These are phyloP conservation scores for Pythium myriotylum DNA, from an alignment of 352 stramenopile species.

Conservation along the genomic window DNA sequence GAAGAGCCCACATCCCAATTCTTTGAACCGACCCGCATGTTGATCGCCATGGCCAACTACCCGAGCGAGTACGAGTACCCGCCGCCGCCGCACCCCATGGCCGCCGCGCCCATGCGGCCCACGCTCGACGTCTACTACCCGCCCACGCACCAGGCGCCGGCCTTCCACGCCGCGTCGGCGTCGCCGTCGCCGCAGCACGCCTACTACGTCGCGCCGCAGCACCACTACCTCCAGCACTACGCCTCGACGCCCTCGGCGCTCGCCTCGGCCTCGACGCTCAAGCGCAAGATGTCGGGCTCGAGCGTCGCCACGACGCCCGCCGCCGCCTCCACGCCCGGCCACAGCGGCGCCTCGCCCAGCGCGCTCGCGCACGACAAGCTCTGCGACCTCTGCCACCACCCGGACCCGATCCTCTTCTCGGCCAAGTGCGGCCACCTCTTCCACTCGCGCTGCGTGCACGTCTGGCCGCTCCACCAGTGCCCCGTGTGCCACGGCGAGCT, in stretches of 20 bases:
- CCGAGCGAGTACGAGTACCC: conserved; percentile 30
- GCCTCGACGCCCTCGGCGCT: conserved; percentile 30
- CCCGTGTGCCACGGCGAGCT: conserved; percentile 61
- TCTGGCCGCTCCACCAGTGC: conserved; percentile 71
- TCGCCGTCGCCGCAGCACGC: conserved; percentile 25
- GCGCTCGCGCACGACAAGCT: conserved; percentile 39
- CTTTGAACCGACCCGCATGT: background rate
- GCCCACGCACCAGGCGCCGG: conserved; percentile 27
- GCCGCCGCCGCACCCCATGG: background rate
- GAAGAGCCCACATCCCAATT: no score
- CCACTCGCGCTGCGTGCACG: conserved; percentile 82
- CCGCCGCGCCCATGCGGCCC: conserved; percentile 20
- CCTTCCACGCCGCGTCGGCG: conserved; percentile 11
- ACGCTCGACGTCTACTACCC: conserved; percentile 36
- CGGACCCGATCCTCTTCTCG: conserved; percentile 75
- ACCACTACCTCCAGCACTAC: conserved; percentile 36
- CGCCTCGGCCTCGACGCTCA: conserved; percentile 37
- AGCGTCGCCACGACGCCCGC: conserved; percentile 19
- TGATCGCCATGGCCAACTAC: conserved; percentile 26
- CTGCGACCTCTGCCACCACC: conserved; percentile 80
- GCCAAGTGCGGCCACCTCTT: conserved; percentile 81
- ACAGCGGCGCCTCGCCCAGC: conserved; percentile 12
- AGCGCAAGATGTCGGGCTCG: conserved; percentile 39
- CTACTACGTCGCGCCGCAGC: conserved; percentile 27
- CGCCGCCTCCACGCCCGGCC: conserved; percentile 4